These are phyloP conservation scores for Sambucus nigra DNA, from an alignment of 129 eudicot genomes.

Conservation along the genomic window DNA sequence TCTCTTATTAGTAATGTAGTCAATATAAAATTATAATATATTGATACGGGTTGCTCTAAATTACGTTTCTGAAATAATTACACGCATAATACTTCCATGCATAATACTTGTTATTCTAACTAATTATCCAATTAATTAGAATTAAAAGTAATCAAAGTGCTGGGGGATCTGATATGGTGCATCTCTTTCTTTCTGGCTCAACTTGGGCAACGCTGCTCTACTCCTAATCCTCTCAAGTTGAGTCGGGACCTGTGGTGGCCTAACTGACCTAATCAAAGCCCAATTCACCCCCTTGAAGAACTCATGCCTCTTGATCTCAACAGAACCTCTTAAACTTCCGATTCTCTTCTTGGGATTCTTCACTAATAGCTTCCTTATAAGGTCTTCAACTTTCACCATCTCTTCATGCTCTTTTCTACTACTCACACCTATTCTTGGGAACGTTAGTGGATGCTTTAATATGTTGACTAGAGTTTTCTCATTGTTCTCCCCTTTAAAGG, in stretches of 20 bases:
- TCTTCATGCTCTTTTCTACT: slow-evolving; percentile 61
- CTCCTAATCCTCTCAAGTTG: slow-evolving; percentile 38
- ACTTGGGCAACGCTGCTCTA: slow-evolving; percentile 40
- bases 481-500: slow-evolving; percentile 72
- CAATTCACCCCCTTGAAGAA: slow-evolving; percentile 74
- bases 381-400: slow-evolving; percentile 58
- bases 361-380: slow-evolving; percentile 49
- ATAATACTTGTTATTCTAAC: background rate
- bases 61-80: no score
- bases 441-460: slow-evolving; percentile 45
- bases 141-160: slow-evolving; percentile 72
- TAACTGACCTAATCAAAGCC: slow-evolving; percentile 79
- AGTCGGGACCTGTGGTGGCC: slow-evolving; percentile 74
- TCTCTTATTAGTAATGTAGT: no score
- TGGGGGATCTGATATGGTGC: slow-evolving; percentile 66
- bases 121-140: background rate
- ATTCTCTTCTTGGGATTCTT: slow-evolving; percentile 73
- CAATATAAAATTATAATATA: no score
- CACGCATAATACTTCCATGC: no score
- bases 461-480: slow-evolving; percentile 71
- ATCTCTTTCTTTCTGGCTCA: slow-evolving; percentile 69
- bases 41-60: no score
- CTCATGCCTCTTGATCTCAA: slow-evolving; percentile 64
- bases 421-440: slow-evolving; percentile 58
- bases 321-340: slow-evolving; percentile 63